Base-by-base conservation (phyloP, 2,329 filamentous ascomycete species). In the Aureobasidium lini region DNA sequence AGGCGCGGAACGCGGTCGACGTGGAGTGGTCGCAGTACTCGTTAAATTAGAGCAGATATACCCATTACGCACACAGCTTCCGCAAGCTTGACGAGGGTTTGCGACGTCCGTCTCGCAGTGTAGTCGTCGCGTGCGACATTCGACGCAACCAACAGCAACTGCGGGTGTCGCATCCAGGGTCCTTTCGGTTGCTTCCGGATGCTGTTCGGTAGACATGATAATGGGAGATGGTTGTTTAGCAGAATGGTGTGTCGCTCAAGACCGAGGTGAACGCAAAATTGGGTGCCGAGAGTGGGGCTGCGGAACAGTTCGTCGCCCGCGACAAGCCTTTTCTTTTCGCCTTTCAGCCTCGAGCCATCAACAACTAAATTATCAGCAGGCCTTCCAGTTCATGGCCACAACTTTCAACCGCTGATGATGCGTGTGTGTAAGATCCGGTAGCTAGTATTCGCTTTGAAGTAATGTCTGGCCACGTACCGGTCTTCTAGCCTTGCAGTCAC, bases 151-250 rank as follows among this genome's bases (percentile, higher is more conserved):
- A 57, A 57, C 53, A 8, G 31, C 16, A 39, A 32, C 7, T 11
- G 42, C 31, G 31, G 40, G 13, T 6, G 42, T 32, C 10, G n/a
- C n/a, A 31, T 57, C 13, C 18, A 47, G 53, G 53, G 53, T 47
- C 32, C 9, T 13, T 15, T 18, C 53, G 53, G 53, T 16, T 57
- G 18, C 42, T 46, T 18, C 53, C 53, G 53, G 53, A 57, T 31
- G 32, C 18, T 57, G 42, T 16, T 47, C 53, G 53, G 53, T 47
- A 4, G 53, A 46, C 53, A 57, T 57, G 31, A 18, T 39, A 31
- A 31, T 47, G 40, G 53, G 53, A 57, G 53, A 57, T 47, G 53
- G 53, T 46, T 39, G 53, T 47, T 57, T 57, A 57, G 53, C 53
- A 47, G 23, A 13, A 47, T 18, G 32, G 29, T 36, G 13, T 32